phyloP scores from a whole-genome alignment of 2,329 filamentous ascomycete species.

The Phialocephala subalpina region DNA sequence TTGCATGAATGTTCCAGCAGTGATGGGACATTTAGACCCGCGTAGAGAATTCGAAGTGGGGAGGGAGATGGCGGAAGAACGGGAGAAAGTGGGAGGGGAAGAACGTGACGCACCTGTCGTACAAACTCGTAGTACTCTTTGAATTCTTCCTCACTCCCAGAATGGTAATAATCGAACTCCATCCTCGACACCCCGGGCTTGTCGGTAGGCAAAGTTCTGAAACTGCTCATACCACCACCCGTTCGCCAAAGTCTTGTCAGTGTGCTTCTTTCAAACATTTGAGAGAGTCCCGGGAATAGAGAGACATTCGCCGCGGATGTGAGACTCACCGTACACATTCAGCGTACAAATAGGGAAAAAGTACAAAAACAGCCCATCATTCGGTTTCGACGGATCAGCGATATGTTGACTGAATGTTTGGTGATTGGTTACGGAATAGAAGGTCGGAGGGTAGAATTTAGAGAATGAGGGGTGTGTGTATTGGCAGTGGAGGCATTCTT shows the following conservation, averaged over 20 bases:
- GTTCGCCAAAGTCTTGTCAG: no score
- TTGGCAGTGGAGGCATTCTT: conserved; percentile 65
- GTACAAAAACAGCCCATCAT: conserved; percentile 64
- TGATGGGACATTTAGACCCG: no score
- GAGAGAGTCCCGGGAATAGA: no score
- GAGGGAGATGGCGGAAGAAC: no score
- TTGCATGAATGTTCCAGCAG: no score
- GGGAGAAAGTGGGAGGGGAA: no score
- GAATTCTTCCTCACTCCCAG: conserved; percentile 58
- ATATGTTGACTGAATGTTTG: conserved; percentile 64
- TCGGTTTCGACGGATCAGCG: conserved; percentile 58
- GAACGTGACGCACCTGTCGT: no score
- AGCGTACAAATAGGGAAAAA: conserved; percentile 65
- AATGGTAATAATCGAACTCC: conserved; percentile 67
- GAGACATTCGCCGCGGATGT: no score
- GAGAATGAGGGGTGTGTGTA: conserved; percentile 65
- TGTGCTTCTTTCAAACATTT: no score
- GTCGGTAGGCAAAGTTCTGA: conserved; percentile 60
- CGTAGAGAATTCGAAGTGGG: no score
- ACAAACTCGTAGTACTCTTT: conserved; percentile 65
- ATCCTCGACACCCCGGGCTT: conserved; percentile 59
- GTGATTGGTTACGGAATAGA: conserved; percentile 62
- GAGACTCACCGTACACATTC: conserved; percentile 57
- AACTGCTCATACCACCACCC: conserved; percentile 61
- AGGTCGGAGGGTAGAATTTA: conserved; percentile 61